Evolutionary conservation across 805 yeast species (phyloP), one percentile per base, ranked within the genome.

Genomic region (Jamesozyma hellenica): DNA sequence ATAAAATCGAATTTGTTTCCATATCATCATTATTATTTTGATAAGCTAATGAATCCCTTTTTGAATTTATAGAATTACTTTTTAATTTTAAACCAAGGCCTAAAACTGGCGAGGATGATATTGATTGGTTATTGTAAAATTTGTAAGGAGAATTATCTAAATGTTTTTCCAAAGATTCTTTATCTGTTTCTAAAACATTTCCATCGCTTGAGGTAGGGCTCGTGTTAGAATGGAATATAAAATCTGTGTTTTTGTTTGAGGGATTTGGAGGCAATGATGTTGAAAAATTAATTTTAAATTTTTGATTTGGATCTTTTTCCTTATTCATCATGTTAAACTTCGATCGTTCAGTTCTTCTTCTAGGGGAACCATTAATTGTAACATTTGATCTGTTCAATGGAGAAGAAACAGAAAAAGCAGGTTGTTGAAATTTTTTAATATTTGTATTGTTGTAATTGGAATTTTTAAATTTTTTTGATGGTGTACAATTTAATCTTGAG

Each of bases 341-440:
- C 2, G 43, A 27, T 29, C 41, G 35, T 28, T 39, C 27, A 12
- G 13, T 28, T 28, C 45, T 42, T 40, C 50, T 45, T 27, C 32
- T 41, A 4, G 50, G 50, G 5, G 50, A 47, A 3, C 48, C 48
- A 18, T 42, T 39, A 4, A 43, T 21, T 1, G 44, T 34, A 3
- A 39, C 34, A 8, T 34, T 35, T 12, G 42, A 38, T 1, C 38
- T 18, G 12, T 32, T 35, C 28, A 33, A 32, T 11, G 36, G 37
- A 25, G 36, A 17, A 17, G 39, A 28, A 13, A 29, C 35, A 12
- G 36, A 35, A 15, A 38, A 38, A 10, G 28, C 25, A 12, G 35
- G 35, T 28, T 32, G 32, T 38, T 38, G 36, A 23, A 38, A 38
- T 11, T 26, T 32, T 7, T 28, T 38, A 14, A 23, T 19, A 23